Evolutionary conservation across 192 early-diverging fungal genomes (phyloP).

Genomic region (Coemansia sp.): DNA sequence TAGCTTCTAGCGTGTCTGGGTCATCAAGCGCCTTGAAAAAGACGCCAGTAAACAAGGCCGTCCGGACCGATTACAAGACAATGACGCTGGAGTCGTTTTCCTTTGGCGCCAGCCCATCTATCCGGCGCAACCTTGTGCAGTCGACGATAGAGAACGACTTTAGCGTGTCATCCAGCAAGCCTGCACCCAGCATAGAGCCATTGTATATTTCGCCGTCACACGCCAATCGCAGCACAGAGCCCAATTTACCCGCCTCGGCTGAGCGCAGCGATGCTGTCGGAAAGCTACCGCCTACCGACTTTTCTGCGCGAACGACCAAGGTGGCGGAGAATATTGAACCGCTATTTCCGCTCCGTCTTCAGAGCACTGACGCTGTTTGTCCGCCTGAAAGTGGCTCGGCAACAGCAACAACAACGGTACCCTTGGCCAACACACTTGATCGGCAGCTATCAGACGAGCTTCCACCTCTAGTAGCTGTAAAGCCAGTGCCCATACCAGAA

Average conservation of each 20-base stretch:
- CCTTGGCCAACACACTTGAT: neutral
- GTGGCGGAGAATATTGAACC: constrained; percentile 15
- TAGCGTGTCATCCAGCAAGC: constrained; percentile 18
- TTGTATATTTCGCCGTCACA: constrained; percentile 18
- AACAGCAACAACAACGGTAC: neutral
- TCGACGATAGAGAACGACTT: constrained; percentile 33
- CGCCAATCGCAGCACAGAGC: neutral
- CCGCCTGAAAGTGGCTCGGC: neutral
- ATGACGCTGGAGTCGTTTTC: constrained; percentile 69
- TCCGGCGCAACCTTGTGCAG: constrained; percentile 29
- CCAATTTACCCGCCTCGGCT: neutral
- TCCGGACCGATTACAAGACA: constrained; percentile 81
- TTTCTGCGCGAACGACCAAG: neutral
- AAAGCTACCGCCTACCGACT: neutral
- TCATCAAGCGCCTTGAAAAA: constrained; percentile 18
- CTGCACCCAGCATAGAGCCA: constrained; percentile 5
- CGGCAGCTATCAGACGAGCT: constrained; percentile 8
- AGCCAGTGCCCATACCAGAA: neutral
- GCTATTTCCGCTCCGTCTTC: neutral
- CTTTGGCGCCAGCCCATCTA: constrained; percentile 35
- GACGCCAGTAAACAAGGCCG: constrained; percentile 69
- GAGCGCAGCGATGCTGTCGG: neutral
- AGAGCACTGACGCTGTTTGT: neutral
- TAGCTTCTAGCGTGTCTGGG: neutral
- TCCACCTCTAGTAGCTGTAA: constrained; percentile 1